Base-by-base conservation (phyloP, 2,329 filamentous ascomycete genomes). In the Exophiala sp. region DNA sequence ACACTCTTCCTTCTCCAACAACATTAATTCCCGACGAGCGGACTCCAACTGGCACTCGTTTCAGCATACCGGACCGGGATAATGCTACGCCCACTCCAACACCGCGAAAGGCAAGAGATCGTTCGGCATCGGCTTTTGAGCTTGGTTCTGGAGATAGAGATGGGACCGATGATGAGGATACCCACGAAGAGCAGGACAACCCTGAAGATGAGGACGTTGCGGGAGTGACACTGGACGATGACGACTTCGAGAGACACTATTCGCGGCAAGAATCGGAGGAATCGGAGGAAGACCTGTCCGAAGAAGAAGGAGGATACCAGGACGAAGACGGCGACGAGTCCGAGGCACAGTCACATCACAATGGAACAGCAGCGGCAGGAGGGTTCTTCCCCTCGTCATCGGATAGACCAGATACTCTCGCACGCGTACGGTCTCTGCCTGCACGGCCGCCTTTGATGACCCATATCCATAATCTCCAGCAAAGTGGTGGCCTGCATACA, bases 241-340 rank as follows among this genome's bases (percentile, higher is more conserved):
- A 68, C 3, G 73, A 75, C 53, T 75, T 76, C 44, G 70, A 74
- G 50, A 74, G 73, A 3, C 74, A 76, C 20, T 76, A 75, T 47
- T 75, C 69, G 3, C 54, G 72, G 16, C 70, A 71, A 29, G 68
- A 70, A 42, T 71, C 69, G 0, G 70, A 72, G 0, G 71, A 68
- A 42, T 67, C 65, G 50, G 62, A 57, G 11, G 34, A 43, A n/a
- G 41, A 43, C 6, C 10, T 43, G 2, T 29, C 41, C 10, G 18
- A 10, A 7, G 41, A 60, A 6, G 58, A 63, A 18, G 60, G 57
- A 29, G 58, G 50, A 3, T 50, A 55, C 10, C 58, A 62, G 7
- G 53, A 53, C 16, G 47, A 57, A 3, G 47, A 35, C n/a, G 47
- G 45, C 14, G 36, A 45, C 16, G 60, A 63, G 8, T 55, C 24